Evolutionary conservation across 331 rosid species (phyloP), one percentile per base, ranked within the genome.

Genomic region (Rosa hybrid): DNA sequence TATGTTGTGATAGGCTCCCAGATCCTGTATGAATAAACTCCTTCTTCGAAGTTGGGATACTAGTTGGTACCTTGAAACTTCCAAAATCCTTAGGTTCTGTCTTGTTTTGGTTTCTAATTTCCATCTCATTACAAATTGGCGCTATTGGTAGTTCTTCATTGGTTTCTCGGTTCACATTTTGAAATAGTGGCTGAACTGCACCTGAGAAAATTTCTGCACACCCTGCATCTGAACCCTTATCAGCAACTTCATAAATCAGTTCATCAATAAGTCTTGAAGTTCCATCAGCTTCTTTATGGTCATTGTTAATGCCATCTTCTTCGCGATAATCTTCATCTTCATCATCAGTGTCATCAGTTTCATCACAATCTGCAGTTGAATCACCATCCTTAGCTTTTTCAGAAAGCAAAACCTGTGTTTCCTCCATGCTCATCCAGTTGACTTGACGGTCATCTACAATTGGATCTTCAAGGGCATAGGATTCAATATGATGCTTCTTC

Each of bases 341-440:
- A 59, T 88, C 89, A 38, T 89, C 89, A 75, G 90, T 89, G 4
- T 77, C 86, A 38, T 90, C 92, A 65, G 88, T 73, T 80, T 87
- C 85, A 75, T 79, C 90, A 41, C 71, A 84, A 54, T 89, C 89
- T 82, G 86, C 89, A 25, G 69, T 46, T 59, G 84, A 83, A 45
- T 90, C 81, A 48, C 67, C 45, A 39, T 89, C 89, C 82, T 85
- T 89, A 9, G 78, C 64, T 48, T 83, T 94, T 72, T 81, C 94
- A 60, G 17, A 72, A 51, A 57, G 75, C 70, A 83, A 76, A 75
- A 77, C 81, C 80, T 88, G 94, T 34, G 83, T 90, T 65, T 92
- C 93, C 67, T 89, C 96, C 87, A 84, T 85, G 90, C 89, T 88
- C 93, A 94, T 88, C 97, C 93, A 92, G 84, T 86, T 92, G 71